Evolutionary conservation across 2,329 filamentous ascomycete species (phyloP), one percentile per base, ranked within the genome.

Genomic region (Trichoderma endophyticum): DNA sequence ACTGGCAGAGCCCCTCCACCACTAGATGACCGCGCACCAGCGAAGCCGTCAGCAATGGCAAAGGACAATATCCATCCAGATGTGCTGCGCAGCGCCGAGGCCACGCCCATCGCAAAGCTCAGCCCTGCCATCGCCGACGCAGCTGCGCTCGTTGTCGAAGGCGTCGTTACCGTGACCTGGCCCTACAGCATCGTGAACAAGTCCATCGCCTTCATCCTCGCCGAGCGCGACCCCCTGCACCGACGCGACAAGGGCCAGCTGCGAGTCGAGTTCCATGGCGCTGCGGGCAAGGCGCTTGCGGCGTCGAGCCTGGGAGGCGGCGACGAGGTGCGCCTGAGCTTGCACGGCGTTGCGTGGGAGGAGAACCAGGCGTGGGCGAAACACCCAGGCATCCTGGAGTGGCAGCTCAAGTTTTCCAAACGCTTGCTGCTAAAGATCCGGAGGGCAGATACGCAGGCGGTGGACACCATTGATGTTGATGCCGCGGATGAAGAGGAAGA

Each of bases 151-250:
- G 82, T 84, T 14, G 82, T 97, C 36, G 87, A 89, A 72, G 94
- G 93, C 51, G 85, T 92, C 18, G 89, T 98, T 26, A 95, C 94
- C 9, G 89, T 98, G 43, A 90, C 93, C 72, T 98, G 95, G 95
- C 95, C 95, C 0, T 98, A 93, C 81, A 97, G 93, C 75, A 92
- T 92, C 26, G 89, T 93, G 30, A 92, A 88, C 34, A 88, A 88
- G 68, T 90, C 90, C 51, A 87, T 94, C 75, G 91, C 93, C 30
- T 90, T 98, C 65, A 87, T 97, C 24, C 87, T 98, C 39, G 93
- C 93, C 60, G 95, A 98, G 77, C 90, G 91, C 60, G 94, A 98
- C 80, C 92, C 95, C 77, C 91, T 93, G 62, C 86, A 95, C 65
- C 92, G 95, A 71, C 89, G 90, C 74, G 86, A 87, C 54, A 91